A percentile compares a stretch with the other conserved stretches of the same genome.
Evolutionary conservation across 495 filamentous ascomycete species (phyloP).

Genomic region (Thermochaetoides thermophila): DNA sequence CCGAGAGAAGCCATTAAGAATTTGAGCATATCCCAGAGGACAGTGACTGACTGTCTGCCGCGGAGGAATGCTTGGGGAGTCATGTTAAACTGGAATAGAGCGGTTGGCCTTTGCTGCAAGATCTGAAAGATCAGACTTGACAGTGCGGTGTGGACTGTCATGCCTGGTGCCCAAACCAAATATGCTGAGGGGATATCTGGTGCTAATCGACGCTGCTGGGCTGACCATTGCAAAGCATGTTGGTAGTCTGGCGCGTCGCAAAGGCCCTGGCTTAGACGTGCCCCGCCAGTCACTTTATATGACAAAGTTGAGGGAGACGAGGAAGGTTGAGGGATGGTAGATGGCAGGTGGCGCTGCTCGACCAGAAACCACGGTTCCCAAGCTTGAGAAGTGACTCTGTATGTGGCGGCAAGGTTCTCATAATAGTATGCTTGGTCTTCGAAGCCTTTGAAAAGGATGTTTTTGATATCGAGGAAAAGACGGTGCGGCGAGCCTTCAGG

Average conservation of each 20-base stretch:
- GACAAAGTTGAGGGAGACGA: too few relatives aligned
- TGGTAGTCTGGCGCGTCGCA: slow-evolving; percentile 12
- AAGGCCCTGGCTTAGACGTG: slow-evolving; percentile 4
- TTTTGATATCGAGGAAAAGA: slow-evolving; percentile 8
- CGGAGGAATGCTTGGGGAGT: slow-evolving; percentile 2
- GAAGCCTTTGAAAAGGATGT: slow-evolving; percentile 6
- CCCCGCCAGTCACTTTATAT: background rate
- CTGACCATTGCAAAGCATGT: slow-evolving; percentile 10
- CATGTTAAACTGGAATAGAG: background rate
- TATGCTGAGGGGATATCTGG: slow-evolving; percentile 3
- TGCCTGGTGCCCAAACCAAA: slow-evolving; percentile 10
- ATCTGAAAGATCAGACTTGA: slow-evolving; percentile 8
- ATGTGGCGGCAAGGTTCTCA: slow-evolving; percentile 8
- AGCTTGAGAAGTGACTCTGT: slow-evolving; percentile 7
- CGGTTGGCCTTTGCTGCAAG: slow-evolving; percentile 6
- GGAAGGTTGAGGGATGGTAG: too few relatives aligned
- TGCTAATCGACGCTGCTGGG: background rate
- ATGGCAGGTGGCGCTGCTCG: slow-evolving; percentile 7
- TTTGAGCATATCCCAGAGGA: slow-evolving; percentile 5
- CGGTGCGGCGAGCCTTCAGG: too few relatives aligned
- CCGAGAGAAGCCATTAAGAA: slow-evolving; percentile 2
- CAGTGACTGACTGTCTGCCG: slow-evolving; percentile 1
- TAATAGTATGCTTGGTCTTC: slow-evolving; percentile 6
- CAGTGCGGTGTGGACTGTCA: slow-evolving; percentile 10
- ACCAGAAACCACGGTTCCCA: slow-evolving; percentile 9